Conservation (phyloP, 192 early-diverging fungal species). For the Phycomyces nitens region DNA sequence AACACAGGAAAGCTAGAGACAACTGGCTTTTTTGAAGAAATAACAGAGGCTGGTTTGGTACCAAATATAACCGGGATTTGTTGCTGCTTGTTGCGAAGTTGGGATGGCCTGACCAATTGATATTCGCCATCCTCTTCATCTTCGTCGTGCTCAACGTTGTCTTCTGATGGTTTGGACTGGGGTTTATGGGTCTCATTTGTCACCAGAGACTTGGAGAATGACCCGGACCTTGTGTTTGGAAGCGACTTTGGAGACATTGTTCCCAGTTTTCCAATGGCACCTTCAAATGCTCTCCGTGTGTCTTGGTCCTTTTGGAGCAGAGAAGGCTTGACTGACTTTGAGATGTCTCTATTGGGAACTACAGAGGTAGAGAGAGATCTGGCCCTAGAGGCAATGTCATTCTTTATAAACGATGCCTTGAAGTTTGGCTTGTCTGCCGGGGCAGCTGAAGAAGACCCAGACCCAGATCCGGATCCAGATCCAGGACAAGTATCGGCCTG, state of each 20-base stretch:
- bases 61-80: neutral
- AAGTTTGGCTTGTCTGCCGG: neutral
- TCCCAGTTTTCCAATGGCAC: neutral
- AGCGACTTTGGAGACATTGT: neutral
- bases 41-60: neutral
- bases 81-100: constrained; percentile 12
- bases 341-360: neutral
- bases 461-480: neutral
- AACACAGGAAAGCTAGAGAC: neutral
- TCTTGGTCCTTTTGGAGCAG: constrained; percentile 8
- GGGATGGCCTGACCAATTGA: constrained; percentile 24
- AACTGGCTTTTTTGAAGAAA: neutral
- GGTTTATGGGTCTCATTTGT: neutral
- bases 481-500: neutral
- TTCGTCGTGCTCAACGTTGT: neutral
- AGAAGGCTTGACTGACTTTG: constrained; percentile 6
- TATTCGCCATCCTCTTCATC: constrained; percentile 18
- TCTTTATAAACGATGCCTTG: neutral
- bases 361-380: constrained; percentile 8
- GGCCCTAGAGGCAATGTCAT: constrained; percentile 5
- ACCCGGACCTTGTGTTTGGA: neutral
- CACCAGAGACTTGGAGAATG: neutral
- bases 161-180: neutral
- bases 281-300: neutral
- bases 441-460: neutral